phyloP scores from a whole-genome alignment of 768 basidiomycete genomes.

The Rhodocollybia butyracea region DNA sequence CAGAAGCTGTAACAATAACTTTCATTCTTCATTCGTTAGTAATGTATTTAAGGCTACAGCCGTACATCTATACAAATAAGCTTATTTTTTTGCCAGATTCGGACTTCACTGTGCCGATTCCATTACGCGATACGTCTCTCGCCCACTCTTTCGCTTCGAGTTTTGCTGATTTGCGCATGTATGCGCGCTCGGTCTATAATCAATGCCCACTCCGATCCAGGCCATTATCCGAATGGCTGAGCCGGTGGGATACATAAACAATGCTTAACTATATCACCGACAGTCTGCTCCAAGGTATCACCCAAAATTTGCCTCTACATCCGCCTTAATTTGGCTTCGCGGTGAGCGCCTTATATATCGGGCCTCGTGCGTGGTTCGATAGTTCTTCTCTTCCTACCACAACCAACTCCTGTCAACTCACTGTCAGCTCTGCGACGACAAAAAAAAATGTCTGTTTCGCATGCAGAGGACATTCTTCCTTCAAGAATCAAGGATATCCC shows the following conservation, averaged over 20 bases:
- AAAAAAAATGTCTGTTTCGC: background rate
- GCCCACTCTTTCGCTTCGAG: too few species aligned
- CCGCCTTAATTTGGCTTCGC: background rate
- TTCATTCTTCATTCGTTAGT: too few species aligned
- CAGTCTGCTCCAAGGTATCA: background rate
- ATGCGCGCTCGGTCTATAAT: too few species aligned
- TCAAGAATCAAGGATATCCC: background rate
- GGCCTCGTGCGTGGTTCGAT: background rate
- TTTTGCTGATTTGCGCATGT: too few species aligned
- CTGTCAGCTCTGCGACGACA: background rate
- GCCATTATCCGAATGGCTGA: too few species aligned
- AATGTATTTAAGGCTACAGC: too few species aligned
- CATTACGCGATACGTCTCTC: too few species aligned
- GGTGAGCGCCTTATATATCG: background rate
- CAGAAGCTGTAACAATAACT: too few species aligned
- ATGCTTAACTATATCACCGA: background rate
- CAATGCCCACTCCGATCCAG: too few species aligned
- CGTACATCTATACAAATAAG: too few species aligned
- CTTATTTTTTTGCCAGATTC: too few species aligned
- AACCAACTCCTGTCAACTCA: background rate
- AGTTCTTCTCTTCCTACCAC: background rate
- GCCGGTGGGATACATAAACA: slow-evolving; percentile 6
- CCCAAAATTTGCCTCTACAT: background rate
- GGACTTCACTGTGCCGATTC: too few species aligned
- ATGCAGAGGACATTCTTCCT: slow-evolving; percentile 5